A percentile compares a stretch with the other conserved stretches of the same genome.
phyloP scores from a whole-genome alignment of 768 basidiomycete genomes.

The Lentinula detonsa region DNA sequence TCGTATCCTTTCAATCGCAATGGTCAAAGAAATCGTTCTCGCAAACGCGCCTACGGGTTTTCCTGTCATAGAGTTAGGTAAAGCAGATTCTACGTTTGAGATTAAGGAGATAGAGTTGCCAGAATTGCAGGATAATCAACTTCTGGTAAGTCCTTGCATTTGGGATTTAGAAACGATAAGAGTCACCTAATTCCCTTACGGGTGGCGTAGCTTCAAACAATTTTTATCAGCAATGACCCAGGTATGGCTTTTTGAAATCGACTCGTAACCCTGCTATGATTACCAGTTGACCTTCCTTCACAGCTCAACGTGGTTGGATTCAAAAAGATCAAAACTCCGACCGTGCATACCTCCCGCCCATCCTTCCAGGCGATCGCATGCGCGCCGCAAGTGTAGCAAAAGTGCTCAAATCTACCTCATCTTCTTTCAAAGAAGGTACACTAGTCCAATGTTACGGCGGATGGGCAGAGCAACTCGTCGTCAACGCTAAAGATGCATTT shows the following conservation, averaged over 20 bases:
- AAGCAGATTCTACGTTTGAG: neutral
- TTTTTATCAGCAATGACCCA: neutral
- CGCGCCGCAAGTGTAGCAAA: neutral
- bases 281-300: neutral
- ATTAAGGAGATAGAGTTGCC: neutral
- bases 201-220: neutral
- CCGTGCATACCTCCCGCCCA: neutral
- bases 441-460: neutral
- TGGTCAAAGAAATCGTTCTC: conserved; percentile 1
- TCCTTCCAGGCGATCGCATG: neutral
- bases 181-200: neutral
- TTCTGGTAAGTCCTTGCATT: neutral
- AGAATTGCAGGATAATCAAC: neutral
- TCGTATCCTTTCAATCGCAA: neutral
- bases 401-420: neutral
- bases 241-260: neutral
- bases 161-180: too few relatives aligned
- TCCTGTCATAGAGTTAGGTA: neutral
- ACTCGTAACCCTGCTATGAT: too few relatives aligned
- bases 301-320: conserved; percentile 1
- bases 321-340: neutral
- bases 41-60: neutral
- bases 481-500: neutral
- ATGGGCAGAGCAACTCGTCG: neutral
- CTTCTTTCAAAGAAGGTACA: neutral